These are phyloP conservation scores for Aspergillus pseudoglaucus DNA, from an alignment of 2,329 filamentous ascomycete genomes.

Conservation along the genomic window DNA sequence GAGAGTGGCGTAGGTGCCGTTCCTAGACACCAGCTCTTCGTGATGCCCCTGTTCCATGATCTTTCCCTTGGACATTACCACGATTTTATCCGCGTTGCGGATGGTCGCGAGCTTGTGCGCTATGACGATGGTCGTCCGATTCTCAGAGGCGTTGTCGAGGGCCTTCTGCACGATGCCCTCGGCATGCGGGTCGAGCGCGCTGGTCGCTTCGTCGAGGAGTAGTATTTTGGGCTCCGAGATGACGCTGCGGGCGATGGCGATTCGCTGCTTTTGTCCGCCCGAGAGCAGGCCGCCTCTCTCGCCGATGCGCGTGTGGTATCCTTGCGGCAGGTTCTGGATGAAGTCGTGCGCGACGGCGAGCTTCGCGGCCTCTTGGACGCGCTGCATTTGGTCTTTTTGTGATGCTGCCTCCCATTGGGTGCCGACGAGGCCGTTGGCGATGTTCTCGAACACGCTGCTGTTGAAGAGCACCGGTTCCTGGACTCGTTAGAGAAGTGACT, in stretches of 20 bases:
- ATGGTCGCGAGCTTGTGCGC: conserved; percentile 39
- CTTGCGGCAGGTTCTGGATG: conserved; percentile 32
- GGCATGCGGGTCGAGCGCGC: conserved; percentile 76
- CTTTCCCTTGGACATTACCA: conserved; percentile 34
- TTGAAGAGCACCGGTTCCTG: conserved; percentile 65
- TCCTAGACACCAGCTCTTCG: conserved; percentile 18
- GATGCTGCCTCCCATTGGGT: not conserved
- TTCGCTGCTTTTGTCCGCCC: conserved; percentile 39
- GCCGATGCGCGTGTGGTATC: conserved; percentile 30
- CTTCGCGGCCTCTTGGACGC: conserved; percentile 27
- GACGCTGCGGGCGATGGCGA: conserved; percentile 52
- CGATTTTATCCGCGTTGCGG: conserved; percentile 37
- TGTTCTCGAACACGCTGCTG: conserved; percentile 62
- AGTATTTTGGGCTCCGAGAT: conserved; percentile 75
- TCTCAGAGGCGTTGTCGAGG: conserved; percentile 64
- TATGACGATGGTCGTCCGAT: conserved; percentile 26
- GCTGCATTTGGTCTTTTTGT: conserved; percentile 18
- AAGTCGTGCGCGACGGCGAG: conserved; percentile 32
- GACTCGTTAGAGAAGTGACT: not conserved
- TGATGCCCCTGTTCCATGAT: conserved; percentile 40
- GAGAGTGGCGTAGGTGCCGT: conserved; percentile 33
- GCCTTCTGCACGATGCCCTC: conserved; percentile 81
- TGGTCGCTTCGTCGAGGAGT: conserved; percentile 82
- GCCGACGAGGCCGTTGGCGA: conserved; percentile 48
- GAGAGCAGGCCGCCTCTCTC: conserved; percentile 30